Conservation (phyloP, 768 basidiomycete species). For the Serendipita sp. region DNA sequence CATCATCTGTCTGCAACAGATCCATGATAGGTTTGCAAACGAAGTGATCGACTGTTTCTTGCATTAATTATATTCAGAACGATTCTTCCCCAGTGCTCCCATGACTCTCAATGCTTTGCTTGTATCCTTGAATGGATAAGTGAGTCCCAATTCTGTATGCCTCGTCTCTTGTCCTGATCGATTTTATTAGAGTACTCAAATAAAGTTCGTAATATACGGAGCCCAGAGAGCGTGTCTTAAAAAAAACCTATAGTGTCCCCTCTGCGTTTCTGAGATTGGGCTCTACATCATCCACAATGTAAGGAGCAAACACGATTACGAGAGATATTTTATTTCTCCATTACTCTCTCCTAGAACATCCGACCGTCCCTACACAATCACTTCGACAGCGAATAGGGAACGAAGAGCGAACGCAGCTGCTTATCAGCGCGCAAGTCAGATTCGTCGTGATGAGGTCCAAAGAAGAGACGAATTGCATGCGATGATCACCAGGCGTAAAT, state of each 20-base stretch:
- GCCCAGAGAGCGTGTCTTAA: not conserved
- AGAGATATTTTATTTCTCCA: slow-evolving; percentile 63
- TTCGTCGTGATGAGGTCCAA: slow-evolving; percentile 1
- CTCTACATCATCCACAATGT: slow-evolving; percentile 67
- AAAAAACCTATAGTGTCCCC: slow-evolving; percentile 10
- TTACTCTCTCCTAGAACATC: slow-evolving; percentile 23
- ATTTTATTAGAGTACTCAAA: slow-evolving; percentile 16
- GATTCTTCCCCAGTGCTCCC: slow-evolving; percentile 69
- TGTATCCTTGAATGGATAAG: slow-evolving; percentile 79
- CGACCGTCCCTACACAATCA: not conserved
- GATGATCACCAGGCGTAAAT: slow-evolving; percentile 53
- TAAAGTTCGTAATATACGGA: slow-evolving; percentile 8
- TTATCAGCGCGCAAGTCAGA: not conserved
- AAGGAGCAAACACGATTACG: slow-evolving; percentile 62
- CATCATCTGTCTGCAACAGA: slow-evolving; percentile 67
- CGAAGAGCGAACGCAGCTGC: not conserved
- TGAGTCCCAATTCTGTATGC: slow-evolving; percentile 21
- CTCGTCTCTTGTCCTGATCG: not conserved
- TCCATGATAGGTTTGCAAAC: slow-evolving; percentile 36
- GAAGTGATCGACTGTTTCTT: too few species aligned
- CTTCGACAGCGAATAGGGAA: not conserved
- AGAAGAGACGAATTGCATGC: slow-evolving; percentile 42
- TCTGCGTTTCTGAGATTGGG: slow-evolving; percentile 19
- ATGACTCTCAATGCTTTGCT: slow-evolving; percentile 79
- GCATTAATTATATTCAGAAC: slow-evolving; percentile 26